Evolutionary conservation across 495 filamentous ascomycete genomes (phyloP).

Genomic region (Penicillium subrubescens): DNA sequence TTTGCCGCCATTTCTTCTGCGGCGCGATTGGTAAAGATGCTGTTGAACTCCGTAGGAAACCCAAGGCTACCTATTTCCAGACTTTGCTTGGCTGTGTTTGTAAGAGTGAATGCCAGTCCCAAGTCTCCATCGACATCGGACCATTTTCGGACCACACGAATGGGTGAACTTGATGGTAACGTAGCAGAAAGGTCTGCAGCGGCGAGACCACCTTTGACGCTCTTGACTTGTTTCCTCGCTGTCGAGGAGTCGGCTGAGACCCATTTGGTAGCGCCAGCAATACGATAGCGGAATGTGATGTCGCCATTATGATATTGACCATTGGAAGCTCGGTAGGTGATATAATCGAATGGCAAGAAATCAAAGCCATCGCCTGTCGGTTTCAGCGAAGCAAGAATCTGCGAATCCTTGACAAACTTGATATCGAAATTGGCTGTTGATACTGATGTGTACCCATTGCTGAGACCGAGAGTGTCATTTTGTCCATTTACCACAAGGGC

Average conservation of each 20-base stretch:
- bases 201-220: conserved; percentile 23
- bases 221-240: conserved; percentile 31
- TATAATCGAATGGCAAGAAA: conserved; percentile 50
- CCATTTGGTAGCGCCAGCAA: conserved; percentile 32
- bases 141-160: conserved; percentile 50
- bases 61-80: conserved; percentile 55
- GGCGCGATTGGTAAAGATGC: conserved; percentile 53
- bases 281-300: conserved; percentile 50
- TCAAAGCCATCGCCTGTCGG: conserved; percentile 42
- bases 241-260: conserved; percentile 39
- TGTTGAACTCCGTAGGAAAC: conserved; percentile 57
- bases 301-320: conserved; percentile 56
- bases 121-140: conserved; percentile 45
- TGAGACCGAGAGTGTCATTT: conserved; percentile 30
- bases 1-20: conserved; percentile 40
- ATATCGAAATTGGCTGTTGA: conserved; percentile 42
- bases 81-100: conserved; percentile 35
- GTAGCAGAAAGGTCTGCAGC: conserved; percentile 37
- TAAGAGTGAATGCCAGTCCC: conserved; percentile 47
- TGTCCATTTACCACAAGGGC: conserved; percentile 8
- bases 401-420: conserved; percentile 36
- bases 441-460: conserved; percentile 36
- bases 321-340: conserved; percentile 41
- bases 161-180: conserved; percentile 23
- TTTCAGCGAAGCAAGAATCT: conserved; percentile 44